Evolutionary conservation across 2,329 filamentous ascomycete genomes (phyloP).

Genomic region (Hymenoscyphus fructigenus): DNA sequence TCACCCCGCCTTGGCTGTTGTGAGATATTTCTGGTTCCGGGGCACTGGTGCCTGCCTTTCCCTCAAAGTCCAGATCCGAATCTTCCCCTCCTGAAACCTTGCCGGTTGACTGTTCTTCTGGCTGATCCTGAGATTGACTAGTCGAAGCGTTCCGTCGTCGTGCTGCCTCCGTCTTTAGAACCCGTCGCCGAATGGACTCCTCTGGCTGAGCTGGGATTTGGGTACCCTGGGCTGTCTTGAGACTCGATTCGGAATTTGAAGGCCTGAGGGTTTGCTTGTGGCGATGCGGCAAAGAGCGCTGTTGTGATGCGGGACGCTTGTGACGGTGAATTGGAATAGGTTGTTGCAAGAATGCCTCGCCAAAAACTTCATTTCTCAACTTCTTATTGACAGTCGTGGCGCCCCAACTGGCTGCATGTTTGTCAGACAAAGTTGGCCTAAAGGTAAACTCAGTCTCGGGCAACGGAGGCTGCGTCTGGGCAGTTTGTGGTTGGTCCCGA

Average conservation of each 20-base stretch:
- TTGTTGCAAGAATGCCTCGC: slow-evolving; percentile 85
- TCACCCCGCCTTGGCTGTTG: slow-evolving; percentile 16
- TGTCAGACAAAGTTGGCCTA: slow-evolving; percentile 51
- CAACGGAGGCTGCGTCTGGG: slow-evolving; percentile 21
- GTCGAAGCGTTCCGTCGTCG: slow-evolving; percentile 19
- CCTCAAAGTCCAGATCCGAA: slow-evolving; percentile 35
- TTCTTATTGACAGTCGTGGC: slow-evolving; percentile 88
- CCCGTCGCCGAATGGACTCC: slow-evolving; percentile 38
- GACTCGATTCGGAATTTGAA: slow-evolving; percentile 36
- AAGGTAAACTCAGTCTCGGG: slow-evolving; percentile 22
- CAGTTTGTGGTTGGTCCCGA: slow-evolving; percentile 33
- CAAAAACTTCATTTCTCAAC: slow-evolving; percentile 85
- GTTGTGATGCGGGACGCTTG: slow-evolving; percentile 61
- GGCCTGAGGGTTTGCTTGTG: slow-evolving; percentile 41
- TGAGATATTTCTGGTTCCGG: slow-evolving; percentile 56
- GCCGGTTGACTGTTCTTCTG: slow-evolving; percentile 9
- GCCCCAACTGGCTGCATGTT: slow-evolving; percentile 73
- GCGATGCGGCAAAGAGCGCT: slow-evolving; percentile 59
- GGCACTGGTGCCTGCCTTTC: slow-evolving; percentile 61
- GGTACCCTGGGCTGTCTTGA: slow-evolving; percentile 29
- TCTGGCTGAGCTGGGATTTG: slow-evolving; percentile 34
- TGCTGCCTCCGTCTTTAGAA: slow-evolving; percentile 32
- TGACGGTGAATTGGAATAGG: slow-evolving; percentile 79
- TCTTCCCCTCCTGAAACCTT: slow-evolving; percentile 31
- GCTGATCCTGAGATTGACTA: slow-evolving; percentile 13